A percentile compares a stretch with the other conserved stretches of the same genome.
Evolutionary conservation across 345 rosid species (phyloP).

Genomic region (Mercurialis annua): DNA sequence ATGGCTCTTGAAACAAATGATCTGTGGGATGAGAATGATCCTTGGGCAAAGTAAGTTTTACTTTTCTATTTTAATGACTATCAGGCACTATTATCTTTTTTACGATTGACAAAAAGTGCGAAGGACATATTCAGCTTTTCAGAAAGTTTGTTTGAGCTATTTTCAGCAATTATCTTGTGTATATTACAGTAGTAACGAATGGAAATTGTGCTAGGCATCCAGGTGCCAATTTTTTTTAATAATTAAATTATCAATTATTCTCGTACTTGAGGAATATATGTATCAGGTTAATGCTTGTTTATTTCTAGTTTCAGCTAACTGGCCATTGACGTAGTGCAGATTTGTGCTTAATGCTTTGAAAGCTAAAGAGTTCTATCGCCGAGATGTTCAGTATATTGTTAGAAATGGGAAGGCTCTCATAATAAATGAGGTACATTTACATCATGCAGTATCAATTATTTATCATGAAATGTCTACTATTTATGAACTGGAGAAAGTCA

Average conservation of each 20-base stretch:
- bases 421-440: constrained; percentile 72
- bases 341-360: constrained; percentile 94
- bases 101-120: not conserved
- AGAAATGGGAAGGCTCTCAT: constrained; percentile 91
- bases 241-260: not conserved
- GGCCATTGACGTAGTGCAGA: constrained; percentile 38
- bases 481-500: not conserved
- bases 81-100: constrained; percentile 3
- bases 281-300: constrained; percentile 2
- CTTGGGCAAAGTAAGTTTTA: constrained; percentile 80
- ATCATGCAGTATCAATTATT: not conserved
- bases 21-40: constrained; percentile 96
- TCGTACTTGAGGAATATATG: not conserved
- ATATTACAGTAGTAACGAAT: not conserved
- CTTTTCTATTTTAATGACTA: constrained; percentile 7
- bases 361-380: constrained; percentile 94
- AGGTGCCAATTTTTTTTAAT: constrained; percentile 2
- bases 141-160: not conserved
- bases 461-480: not conserved
- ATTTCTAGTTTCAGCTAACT: constrained; percentile 17
- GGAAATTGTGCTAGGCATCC: not conserved
- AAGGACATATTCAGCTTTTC: constrained; percentile 5
- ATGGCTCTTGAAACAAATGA: constrained; percentile 93
- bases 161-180: not conserved
- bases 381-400: constrained; percentile 87